A percentile compares a stretch with the other conserved stretches of the same genome.
These are phyloP conservation scores for Rhizophagus prolifer DNA, from an alignment of 192 early-diverging fungal genomes.

Conservation along the genomic window DNA sequence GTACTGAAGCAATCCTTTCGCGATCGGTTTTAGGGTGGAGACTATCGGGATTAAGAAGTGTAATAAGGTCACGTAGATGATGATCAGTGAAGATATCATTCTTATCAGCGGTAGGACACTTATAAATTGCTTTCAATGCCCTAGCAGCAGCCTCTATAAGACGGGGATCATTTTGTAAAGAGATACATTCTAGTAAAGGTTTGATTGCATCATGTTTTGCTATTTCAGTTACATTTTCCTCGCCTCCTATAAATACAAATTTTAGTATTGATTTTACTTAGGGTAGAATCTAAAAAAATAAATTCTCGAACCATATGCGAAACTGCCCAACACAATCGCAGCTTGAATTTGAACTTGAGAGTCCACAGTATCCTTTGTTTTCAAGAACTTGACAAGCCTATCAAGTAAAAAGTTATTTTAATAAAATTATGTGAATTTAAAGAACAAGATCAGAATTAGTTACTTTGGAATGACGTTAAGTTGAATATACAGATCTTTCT, in stretches of 20 bases:
- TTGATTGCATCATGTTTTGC: constrained; percentile 56
- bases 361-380: constrained; percentile 32
- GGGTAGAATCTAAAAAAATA: background rate
- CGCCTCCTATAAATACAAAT: constrained; percentile 46
- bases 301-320: constrained; percentile 59
- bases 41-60: constrained; percentile 45
- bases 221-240: constrained; percentile 58
- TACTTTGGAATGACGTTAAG: constrained; percentile 64
- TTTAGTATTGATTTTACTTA: background rate
- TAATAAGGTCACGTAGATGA: constrained; percentile 46
- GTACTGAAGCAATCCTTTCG: constrained; percentile 37
- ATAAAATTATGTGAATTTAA: background rate
- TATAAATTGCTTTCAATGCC: constrained; percentile 67
- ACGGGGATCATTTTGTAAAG: constrained; percentile 41
- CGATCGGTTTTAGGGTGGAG: constrained; percentile 35
- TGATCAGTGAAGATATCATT: constrained; percentile 44
- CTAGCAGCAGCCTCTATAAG: constrained; percentile 67
- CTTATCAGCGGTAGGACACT: constrained; percentile 51
- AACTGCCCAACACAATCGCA: constrained; percentile 65
- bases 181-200: constrained; percentile 54
- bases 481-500: constrained; percentile 72
- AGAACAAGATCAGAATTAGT: background rate
- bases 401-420: background rate
- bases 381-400: constrained; percentile 63
- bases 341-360: constrained; percentile 59